phyloP scores from a whole-genome alignment of 2,329 filamentous ascomycete species.

The Fusarium sp. region DNA sequence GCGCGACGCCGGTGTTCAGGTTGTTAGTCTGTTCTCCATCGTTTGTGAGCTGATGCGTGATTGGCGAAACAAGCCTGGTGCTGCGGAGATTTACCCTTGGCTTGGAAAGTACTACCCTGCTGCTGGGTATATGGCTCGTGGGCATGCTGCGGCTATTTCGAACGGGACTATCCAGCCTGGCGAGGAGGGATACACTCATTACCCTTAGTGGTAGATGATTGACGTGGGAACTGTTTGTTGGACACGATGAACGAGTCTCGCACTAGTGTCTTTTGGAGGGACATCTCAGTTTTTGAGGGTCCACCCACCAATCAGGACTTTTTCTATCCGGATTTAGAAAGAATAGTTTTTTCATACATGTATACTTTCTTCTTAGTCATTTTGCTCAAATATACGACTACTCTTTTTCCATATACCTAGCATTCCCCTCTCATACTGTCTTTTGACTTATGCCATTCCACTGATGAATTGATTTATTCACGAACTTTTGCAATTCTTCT shows the following conservation, averaged over 20 bases:
- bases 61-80: slow-evolving; percentile 69
- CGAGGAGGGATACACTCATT: slow-evolving; percentile 53
- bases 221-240: background rate
- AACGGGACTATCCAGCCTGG: slow-evolving; percentile 71
- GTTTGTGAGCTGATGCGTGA: slow-evolving; percentile 78
- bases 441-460: too few species aligned
- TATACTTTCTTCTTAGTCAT: slow-evolving; percentile 2
- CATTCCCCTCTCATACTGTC: background rate
- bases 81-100: slow-evolving; percentile 70
- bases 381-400: background rate
- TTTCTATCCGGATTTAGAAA: background rate
- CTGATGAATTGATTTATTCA: too few species aligned
- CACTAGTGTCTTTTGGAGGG: background rate
- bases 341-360: slow-evolving; percentile 5
- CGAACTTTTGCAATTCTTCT: too few species aligned
- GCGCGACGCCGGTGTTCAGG: slow-evolving; percentile 73
- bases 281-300: background rate
- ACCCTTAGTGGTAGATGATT: background rate
- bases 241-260: too few species aligned
- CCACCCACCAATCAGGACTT: background rate
- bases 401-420: accelerated
- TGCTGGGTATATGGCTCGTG: slow-evolving; percentile 73
- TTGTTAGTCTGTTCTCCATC: slow-evolving; percentile 72
- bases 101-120: slow-evolving; percentile 74
- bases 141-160: slow-evolving; percentile 69